A percentile compares a stretch with the other conserved stretches of the same genome.
Evolutionary conservation across 306 rosid genomes (phyloP).

Genomic region (Abrus precatorius): DNA sequence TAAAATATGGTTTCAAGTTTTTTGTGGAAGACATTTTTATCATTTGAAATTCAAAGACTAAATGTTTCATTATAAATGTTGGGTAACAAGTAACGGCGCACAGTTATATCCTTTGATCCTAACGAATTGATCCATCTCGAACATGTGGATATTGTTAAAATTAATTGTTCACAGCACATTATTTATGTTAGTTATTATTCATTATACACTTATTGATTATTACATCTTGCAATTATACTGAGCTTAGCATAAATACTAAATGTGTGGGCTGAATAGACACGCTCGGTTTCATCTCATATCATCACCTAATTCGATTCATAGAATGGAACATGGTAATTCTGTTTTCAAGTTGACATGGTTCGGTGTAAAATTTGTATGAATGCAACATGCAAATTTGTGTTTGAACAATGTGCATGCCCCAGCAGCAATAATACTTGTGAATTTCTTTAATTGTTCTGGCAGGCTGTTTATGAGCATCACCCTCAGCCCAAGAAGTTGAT

Average conservation of each 20-base stretch:
- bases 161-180: background rate
- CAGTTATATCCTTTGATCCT: conserved; percentile 1
- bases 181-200: background rate
- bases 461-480: conserved; percentile 99
- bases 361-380: background rate
- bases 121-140: background rate
- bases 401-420: background rate
- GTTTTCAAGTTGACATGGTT: conserved; percentile 18
- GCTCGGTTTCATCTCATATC: background rate
- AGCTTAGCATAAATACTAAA: background rate
- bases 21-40: background rate
- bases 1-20: background rate
- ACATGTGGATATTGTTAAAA: background rate
- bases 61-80: background rate
- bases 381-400: conserved; percentile 11
- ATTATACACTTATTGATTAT: background rate
- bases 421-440: background rate
- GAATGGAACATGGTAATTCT: conserved; percentile 30
- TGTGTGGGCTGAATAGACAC: background rate
- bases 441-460: conserved; percentile 40
- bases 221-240: background rate
- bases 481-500: conserved; percentile 98
- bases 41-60: background rate
- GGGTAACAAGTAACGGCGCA: background rate
- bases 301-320: background rate